A percentile compares a stretch with the other conserved stretches of the same genome.
Conservation (phyloP, 768 basidiomycete genomes). For the Tephrocybe sp. region DNA sequence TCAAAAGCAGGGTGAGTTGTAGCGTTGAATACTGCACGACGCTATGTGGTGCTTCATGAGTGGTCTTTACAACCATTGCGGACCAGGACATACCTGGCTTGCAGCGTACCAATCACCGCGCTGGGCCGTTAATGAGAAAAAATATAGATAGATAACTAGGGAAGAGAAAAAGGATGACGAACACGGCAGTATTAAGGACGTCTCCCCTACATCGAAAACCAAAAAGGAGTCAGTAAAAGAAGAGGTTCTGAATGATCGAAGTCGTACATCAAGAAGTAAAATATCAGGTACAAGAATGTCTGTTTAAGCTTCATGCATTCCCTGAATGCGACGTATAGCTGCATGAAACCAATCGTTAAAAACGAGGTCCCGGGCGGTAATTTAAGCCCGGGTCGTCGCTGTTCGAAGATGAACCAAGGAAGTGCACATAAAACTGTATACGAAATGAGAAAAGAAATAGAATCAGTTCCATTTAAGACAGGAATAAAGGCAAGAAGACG, state of each 20-base stretch:
- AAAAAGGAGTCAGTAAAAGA: not conserved
- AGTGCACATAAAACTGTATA: slow-evolving; percentile 57
- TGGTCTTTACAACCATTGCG: not conserved
- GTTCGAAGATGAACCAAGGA: slow-evolving; percentile 74
- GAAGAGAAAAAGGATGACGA: slow-evolving; percentile 5
- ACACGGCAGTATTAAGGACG: slow-evolving; percentile 75
- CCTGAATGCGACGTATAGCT: slow-evolving; percentile 57
- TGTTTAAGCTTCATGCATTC: slow-evolving; percentile 70
- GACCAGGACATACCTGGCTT: slow-evolving; percentile 52
- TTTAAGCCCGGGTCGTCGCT: slow-evolving; percentile 60
- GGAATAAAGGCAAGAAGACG: slow-evolving; percentile 21
- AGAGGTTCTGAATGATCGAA: not conserved
- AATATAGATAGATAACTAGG: not conserved
- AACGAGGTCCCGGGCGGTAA: slow-evolving; percentile 54
- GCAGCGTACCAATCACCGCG: slow-evolving; percentile 68
- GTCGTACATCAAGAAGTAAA: slow-evolving; percentile 72
- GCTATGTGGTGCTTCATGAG: not conserved
- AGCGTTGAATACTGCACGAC: no score
- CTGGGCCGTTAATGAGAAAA: slow-evolving; percentile 29
- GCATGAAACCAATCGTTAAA: slow-evolving; percentile 65
- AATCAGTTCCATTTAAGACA: no score
- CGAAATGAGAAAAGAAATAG: not conserved
- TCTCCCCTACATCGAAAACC: slow-evolving; percentile 52
- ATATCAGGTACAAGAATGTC: slow-evolving; percentile 70
- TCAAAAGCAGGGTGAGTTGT: no score